These are phyloP conservation scores for Gossypium trilobum DNA, from an alignment of 441 rosid genomes.

Conservation along the genomic window DNA sequence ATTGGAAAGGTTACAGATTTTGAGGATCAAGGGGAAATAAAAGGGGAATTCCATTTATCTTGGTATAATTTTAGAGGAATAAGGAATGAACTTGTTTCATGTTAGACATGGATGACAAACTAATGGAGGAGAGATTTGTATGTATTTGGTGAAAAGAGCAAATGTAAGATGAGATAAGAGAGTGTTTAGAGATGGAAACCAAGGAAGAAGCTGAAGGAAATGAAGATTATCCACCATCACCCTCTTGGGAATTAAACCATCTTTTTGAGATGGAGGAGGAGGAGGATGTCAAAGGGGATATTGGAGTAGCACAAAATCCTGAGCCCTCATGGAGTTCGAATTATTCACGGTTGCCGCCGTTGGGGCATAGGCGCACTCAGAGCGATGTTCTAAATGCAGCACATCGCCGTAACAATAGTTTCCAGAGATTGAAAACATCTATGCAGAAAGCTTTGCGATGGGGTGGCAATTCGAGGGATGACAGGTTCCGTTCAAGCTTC, in stretches of 20 bases:
- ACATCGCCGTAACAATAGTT: slow-evolving; percentile 44
- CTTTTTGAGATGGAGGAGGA: slow-evolving; percentile 27
- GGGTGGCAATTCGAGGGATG: slow-evolving; percentile 45
- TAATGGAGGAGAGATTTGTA: slow-evolving; percentile 11
- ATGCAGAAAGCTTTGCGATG: slow-evolving; percentile 87
- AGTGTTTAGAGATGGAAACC: slow-evolving; percentile 32
- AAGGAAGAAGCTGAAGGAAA: slow-evolving; percentile 42
- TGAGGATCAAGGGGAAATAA: slow-evolving; percentile 15
- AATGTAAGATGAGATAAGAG: slow-evolving; percentile 22
- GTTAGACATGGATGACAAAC: slow-evolving; percentile 1
- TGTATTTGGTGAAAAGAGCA: slow-evolving; percentile 21
- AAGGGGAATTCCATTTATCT: slow-evolving; percentile 6
- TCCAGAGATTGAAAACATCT: slow-evolving; percentile 56
- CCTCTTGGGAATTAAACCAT: slow-evolving; percentile 24
- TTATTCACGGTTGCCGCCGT: slow-evolving; percentile 25
- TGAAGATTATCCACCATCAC: slow-evolving; percentile 32
- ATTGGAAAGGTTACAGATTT: slow-evolving; percentile 9
- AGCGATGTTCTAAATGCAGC: slow-evolving; percentile 44
- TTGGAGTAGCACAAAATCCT: slow-evolving; percentile 41
- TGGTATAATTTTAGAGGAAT: neutral
- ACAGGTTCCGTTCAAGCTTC: slow-evolving; percentile 39
- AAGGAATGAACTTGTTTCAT: neutral
- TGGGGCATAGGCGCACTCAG: slow-evolving; percentile 58
- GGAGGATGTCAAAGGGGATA: slow-evolving; percentile 36
- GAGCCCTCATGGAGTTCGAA: slow-evolving; percentile 29